Conservation (phyloP, 345 rosid species). For the Linum usitatissimum region DNA sequence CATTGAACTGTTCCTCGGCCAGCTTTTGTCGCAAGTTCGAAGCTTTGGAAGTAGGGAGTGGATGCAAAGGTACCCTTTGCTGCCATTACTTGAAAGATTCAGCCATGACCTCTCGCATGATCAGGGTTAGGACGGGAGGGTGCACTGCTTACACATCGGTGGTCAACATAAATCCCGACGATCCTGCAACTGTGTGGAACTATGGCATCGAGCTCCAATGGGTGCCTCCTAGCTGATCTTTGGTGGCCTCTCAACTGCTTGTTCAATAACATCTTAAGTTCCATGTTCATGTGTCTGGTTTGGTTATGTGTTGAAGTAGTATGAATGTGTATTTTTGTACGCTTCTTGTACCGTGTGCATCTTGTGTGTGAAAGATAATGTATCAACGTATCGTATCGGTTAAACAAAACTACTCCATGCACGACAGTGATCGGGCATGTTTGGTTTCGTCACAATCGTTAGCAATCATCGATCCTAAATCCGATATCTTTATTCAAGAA, state of each 20-base stretch:
- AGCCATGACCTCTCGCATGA: slow-evolving; percentile 38
- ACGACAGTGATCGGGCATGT: too few relatives aligned
- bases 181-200: slow-evolving; percentile 29
- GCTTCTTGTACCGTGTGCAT: too few relatives aligned
- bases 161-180: slow-evolving; percentile 25
- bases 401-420: too few relatives aligned
- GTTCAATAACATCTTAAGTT: not conserved
- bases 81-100: slow-evolving; percentile 56
- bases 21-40: slow-evolving; percentile 46
- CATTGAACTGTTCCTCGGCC: slow-evolving; percentile 38
- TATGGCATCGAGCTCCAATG: slow-evolving; percentile 55
- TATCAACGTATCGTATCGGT: too few relatives aligned
- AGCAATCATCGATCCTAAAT: too few relatives aligned
- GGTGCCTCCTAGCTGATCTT: slow-evolving; percentile 30
- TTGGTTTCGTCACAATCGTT: too few relatives aligned
- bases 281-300: not conserved
- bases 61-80: slow-evolving; percentile 42
- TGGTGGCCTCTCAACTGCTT: not conserved
- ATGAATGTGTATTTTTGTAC: too few relatives aligned
- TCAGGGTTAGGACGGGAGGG: slow-evolving; percentile 44
- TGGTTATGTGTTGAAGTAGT: too few relatives aligned
- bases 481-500: too few relatives aligned
- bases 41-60: slow-evolving; percentile 15
- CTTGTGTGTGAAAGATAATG: too few relatives aligned
- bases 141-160: slow-evolving; percentile 46